These are phyloP conservation scores for Paraphysoderma sedebokerense DNA, from an alignment of 371 early-diverging fungal species.

Conservation along the genomic window DNA sequence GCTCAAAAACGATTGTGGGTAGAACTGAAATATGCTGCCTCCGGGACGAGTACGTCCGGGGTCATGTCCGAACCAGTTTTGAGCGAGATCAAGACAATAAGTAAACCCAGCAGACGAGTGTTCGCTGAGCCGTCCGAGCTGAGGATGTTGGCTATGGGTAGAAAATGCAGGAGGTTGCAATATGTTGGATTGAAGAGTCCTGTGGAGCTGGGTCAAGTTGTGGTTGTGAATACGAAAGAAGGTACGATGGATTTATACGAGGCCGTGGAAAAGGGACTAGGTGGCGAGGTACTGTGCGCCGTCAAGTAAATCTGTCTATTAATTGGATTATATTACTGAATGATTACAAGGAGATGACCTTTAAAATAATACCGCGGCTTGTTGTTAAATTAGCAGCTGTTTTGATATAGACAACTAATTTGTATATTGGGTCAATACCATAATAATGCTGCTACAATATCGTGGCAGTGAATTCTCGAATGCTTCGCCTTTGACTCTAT, in stretches of 20 bases:
- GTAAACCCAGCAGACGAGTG: conserved; percentile 68
- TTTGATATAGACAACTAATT: no score
- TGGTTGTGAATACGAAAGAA: conserved; percentile 65
- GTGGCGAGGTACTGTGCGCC: conserved; percentile 70
- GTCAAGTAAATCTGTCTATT: neutral
- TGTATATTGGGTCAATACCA: no score
- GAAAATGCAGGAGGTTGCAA: conserved; percentile 23
- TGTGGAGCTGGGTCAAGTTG: conserved; percentile 75
- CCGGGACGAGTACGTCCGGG: conserved; percentile 50
- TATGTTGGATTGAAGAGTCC: conserved; percentile 26
- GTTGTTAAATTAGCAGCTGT: no score
- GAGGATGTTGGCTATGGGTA: conserved; percentile 46
- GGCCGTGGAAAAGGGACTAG: conserved; percentile 63
- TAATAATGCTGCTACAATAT: no score
- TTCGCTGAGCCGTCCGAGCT: conserved; percentile 63
- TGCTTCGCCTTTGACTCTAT: no score
- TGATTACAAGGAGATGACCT: no score
- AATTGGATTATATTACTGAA: no score
- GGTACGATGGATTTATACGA: conserved; percentile 88
- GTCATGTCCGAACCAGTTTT: conserved; percentile 73
- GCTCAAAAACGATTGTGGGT: conserved; percentile 85
- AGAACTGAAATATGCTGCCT: conserved; percentile 76
- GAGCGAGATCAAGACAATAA: conserved; percentile 44
- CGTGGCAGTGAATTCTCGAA: no score
- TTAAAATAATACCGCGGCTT: no score